Base-by-base conservation (phyloP, 2,329 filamentous ascomycete species). In the Fusarium tjaetaba region DNA sequence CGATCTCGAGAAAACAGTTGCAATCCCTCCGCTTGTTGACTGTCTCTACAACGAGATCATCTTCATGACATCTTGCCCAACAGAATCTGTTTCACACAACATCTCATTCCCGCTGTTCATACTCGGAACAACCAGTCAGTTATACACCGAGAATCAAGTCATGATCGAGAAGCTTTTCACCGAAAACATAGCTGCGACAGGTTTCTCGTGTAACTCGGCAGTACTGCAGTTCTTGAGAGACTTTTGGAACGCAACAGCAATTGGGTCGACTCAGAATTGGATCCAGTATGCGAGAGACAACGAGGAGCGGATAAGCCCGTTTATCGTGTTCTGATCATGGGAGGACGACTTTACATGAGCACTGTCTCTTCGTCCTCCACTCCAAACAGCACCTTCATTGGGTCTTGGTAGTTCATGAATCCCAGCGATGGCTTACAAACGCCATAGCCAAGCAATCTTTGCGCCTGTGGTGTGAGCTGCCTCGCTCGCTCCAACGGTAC, bases 321-420 rank as follows among this genome's bases (percentile, higher is more conserved):
- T 63, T 14, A 63, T 63, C 20, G 30, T 64, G 4, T 51, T 60
- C 11, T 61, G 8, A 43, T n/a, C 14, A 36, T 18, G 4, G 7
- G n/a, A 22, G 3, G 11, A 24, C 10, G 2, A 0, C 8, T 10
- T 38, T 15, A 71, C 68, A 71, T 66, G 14, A 53, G 28, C 22
- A 72, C 68, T 9, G 64, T 68, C 24, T 72, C 70, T 6, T 71
- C 68, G 8, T 72, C 70, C 5, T 71, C 63, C 0, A 72, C 68
- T 18, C 63, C 63, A 28, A 72, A 72, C 26, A 72, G 8, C 2
- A 71, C 68, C 16, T 58, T 45, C 70, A 72, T 72, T 0, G 68
- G 70, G 30, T 72, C 70, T n/a, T 72, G 68, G 22, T 72, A 72
- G 38, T 68, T 71, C 41, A 71, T 68, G 14, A 72, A 68, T 1